phyloP scores from a whole-genome alignment of 2,329 filamentous ascomycete species.

The Exserohilum rostratum region DNA sequence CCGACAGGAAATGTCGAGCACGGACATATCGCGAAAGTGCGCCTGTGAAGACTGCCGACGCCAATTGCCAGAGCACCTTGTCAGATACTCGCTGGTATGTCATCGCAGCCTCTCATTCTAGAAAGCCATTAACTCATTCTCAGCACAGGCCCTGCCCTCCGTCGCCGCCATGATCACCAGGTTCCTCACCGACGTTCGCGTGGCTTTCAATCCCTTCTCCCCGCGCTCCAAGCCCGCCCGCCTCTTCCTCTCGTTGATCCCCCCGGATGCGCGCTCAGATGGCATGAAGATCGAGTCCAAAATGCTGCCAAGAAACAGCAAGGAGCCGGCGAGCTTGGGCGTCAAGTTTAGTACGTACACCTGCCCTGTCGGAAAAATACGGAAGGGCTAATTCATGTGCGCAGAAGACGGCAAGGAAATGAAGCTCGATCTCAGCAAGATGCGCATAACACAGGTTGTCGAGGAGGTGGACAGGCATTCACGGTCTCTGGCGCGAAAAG shows the following conservation, averaged over 20 bases:
- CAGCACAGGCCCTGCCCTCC: neutral
- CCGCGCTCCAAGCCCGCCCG: slow-evolving; percentile 79
- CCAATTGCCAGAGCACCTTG: slow-evolving; percentile 2
- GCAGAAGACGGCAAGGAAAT: slow-evolving; percentile 93
- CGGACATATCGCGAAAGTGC: slow-evolving; percentile 22
- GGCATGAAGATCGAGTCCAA: slow-evolving; percentile 80
- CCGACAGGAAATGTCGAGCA: slow-evolving; percentile 23
- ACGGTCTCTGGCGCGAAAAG: slow-evolving; percentile 77
- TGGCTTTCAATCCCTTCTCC: slow-evolving; percentile 92
- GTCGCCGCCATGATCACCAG: slow-evolving; percentile 74
- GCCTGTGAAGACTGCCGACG: slow-evolving; percentile 4
- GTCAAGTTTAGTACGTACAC: slow-evolving; percentile 80
- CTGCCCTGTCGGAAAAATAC: neutral
- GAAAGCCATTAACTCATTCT: neutral
- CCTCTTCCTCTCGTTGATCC: slow-evolving; percentile 84
- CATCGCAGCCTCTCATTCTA: neutral
- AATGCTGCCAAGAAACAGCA: slow-evolving; percentile 72
- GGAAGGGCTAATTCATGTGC: slow-evolving; percentile 20
- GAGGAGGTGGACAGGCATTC: slow-evolving; percentile 93
- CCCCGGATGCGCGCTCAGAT: slow-evolving; percentile 73
- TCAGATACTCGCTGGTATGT: neutral
- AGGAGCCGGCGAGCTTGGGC: slow-evolving; percentile 70
- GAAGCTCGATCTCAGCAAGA: slow-evolving; percentile 77
- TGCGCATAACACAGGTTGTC: slow-evolving; percentile 83
- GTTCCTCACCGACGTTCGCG: slow-evolving; percentile 83